phyloP scores from a whole-genome alignment of 2,329 filamentous ascomycete species.

The Colletotrichum sp. region DNA sequence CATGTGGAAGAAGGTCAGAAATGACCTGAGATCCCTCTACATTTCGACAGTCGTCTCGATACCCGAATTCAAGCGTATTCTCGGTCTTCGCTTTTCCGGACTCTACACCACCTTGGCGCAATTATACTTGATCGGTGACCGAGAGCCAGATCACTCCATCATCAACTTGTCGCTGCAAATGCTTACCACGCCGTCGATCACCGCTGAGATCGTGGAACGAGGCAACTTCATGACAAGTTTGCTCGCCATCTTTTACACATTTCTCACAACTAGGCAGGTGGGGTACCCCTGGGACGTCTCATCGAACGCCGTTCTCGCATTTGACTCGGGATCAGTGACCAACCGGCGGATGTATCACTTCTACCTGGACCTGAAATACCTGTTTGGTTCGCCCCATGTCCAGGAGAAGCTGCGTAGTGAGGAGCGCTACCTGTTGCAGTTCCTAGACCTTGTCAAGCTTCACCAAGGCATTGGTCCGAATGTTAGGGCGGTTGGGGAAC shows the following conservation, averaged over 20 bases:
- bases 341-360: constrained; percentile 98
- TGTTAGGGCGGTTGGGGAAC: constrained; percentile 87
- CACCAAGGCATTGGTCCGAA: constrained; percentile 98
- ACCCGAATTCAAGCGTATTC: constrained; percentile 92
- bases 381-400: constrained; percentile 87
- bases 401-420: constrained; percentile 84
- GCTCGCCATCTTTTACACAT: constrained; percentile 96
- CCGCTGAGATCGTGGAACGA: constrained; percentile 90
- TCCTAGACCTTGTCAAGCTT: constrained; percentile 92
- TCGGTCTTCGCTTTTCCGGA: constrained; percentile 92
- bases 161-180: constrained; percentile 98
- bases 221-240: constrained; percentile 96
- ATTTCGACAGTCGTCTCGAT: constrained; percentile 96
- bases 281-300: constrained; percentile 91
- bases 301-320: constrained; percentile 84
- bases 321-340: constrained; percentile 92
- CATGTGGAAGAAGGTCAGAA: constrained; percentile 95
- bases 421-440: constrained; percentile 88
- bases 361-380: constrained; percentile 91
- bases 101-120: constrained; percentile 94
- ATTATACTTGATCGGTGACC: constrained; percentile 92
- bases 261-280: constrained; percentile 93
- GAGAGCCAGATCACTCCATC: constrained; percentile 97
- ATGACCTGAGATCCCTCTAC: constrained; percentile 89
- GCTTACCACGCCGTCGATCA: constrained; percentile 95